Evolutionary conservation across 352 stramenopile genomes (phyloP), one percentile per base, ranked within the genome.

Genomic region (Phytophthora europaea): DNA sequence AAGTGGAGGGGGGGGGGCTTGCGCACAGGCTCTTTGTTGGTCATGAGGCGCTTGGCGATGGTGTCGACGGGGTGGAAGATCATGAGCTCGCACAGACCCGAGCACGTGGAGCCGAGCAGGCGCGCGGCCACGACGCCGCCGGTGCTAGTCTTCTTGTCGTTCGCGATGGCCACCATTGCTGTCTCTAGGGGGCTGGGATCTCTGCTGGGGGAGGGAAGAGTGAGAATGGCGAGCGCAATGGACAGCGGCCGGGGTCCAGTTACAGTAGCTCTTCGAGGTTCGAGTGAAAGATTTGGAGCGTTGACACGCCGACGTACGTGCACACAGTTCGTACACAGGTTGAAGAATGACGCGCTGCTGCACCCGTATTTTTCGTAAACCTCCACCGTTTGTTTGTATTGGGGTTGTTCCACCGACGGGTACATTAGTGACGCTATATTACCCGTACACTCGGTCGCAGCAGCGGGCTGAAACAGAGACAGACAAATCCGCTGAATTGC

Each of bases 11-110:
- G n/a, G 18, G 28, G 10, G 33, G 5, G n/a, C n/a, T 20, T 9
- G 58, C 56, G 47, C 38, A 84, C 75, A 12, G 70, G 53, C 54
- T 92, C 85, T 65, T 92, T 93, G 85, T 97, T 97, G 67, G 89
- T 97, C 96, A 99, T 99, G 38, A 99, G 79, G 36, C 95, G 94
- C 82, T 99, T 99, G 55, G 96, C 95, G 28, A 98, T 85, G 26
- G 96, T 99, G 79, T 99, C 95, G 50, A 99, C 94, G 4, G 95
- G 94, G 82, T 99, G 96, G 82, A 99, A 99, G 61, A 99, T 92
- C 72, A 97, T 87, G 51, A 99, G 92, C 80, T 99, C 96, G 23
- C 89, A 94, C 36, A 98, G 83, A n/a, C 96, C 95, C 23, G 96
- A 97, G 63, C 90, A 86, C 28, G 94, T 97, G 54, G 92, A 98